A percentile compares a stretch with the other conserved stretches of the same genome.
These are phyloP conservation scores for Russula sp. DNA, from an alignment of 768 basidiomycete genomes.

Conservation along the genomic window DNA sequence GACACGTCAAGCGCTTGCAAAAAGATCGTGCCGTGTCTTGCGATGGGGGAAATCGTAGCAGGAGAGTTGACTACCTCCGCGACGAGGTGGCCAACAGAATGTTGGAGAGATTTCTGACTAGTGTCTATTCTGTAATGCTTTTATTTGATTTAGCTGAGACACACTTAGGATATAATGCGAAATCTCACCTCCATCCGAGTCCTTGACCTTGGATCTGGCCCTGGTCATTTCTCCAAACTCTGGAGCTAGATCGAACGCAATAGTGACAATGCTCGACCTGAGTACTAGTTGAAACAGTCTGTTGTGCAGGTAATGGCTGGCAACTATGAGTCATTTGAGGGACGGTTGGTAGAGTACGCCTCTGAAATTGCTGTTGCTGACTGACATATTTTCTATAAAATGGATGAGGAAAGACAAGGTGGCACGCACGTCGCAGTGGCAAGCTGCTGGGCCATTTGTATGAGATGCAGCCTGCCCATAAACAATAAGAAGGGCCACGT, in stretches of 20 bases:
- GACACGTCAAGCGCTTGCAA: conserved; percentile 68
- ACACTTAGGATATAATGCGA: conserved; percentile 80
- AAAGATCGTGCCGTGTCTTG: conserved; percentile 63
- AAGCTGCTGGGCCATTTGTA: too few relatives aligned
- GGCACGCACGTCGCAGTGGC: conserved; percentile 8
- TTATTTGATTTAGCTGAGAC: conserved; percentile 10
- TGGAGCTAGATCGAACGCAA: conserved; percentile 64
- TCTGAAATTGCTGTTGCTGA: conserved; percentile 10
- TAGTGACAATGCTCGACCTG: conserved; percentile 29
- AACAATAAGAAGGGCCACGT: background rate
- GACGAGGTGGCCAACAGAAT: conserved; percentile 87
- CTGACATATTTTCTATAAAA: conserved; percentile 3
- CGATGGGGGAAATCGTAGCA: conserved; percentile 39
- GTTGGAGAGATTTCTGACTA: conserved; percentile 83
- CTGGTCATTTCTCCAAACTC: conserved; percentile 88
- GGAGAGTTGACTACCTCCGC: conserved; percentile 66
- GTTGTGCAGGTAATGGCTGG: background rate
- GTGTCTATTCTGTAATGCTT: conserved; percentile 21
- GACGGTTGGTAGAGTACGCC: background rate
- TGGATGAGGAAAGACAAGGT: background rate
- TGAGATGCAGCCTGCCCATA: conserved; percentile 2
- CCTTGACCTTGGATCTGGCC: conserved; percentile 79
- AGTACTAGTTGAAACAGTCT: background rate
- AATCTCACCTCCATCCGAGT: conserved; percentile 26
- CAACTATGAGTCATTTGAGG: background rate